These are phyloP conservation scores for Xylariales sp. DNA, from an alignment of 2,329 filamentous ascomycete genomes.

Conservation along the genomic window DNA sequence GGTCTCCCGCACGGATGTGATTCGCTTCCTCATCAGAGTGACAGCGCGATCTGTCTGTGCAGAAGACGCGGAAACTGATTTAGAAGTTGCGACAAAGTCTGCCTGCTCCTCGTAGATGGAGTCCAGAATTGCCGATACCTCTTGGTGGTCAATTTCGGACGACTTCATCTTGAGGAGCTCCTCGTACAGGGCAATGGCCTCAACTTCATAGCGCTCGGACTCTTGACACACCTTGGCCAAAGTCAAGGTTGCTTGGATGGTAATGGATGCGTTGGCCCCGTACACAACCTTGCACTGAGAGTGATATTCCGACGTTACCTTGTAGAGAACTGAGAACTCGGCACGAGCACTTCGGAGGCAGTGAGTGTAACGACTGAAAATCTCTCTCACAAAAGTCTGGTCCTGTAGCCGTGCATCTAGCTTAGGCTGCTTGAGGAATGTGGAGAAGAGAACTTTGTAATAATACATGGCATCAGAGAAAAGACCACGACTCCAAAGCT, in stretches of 20 bases:
- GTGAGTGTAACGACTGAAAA: slow-evolving; percentile 28
- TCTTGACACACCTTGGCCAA: slow-evolving; percentile 32
- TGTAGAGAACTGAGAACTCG: slow-evolving; percentile 25
- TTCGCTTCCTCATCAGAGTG: slow-evolving; percentile 24
- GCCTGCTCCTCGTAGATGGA: slow-evolving; percentile 32
- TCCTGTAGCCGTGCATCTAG: slow-evolving; percentile 26
- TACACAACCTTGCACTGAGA: slow-evolving; percentile 28
- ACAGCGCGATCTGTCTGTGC: slow-evolving; percentile 24
- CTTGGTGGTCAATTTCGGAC: slow-evolving; percentile 24
- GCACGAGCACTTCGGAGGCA: slow-evolving; percentile 28
- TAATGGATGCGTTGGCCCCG: slow-evolving; percentile 27
- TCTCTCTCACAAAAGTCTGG: slow-evolving; percentile 23
- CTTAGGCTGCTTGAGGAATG: slow-evolving; percentile 28
- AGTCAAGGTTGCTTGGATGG: slow-evolving; percentile 27
- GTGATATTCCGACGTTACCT: slow-evolving; percentile 28
- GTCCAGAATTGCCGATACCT: slow-evolving; percentile 28
- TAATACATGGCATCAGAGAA: slow-evolving; percentile 30
- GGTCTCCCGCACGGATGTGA: slow-evolving; percentile 21
- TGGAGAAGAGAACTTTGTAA: slow-evolving; percentile 29
- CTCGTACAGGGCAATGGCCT: slow-evolving; percentile 30
- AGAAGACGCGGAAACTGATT: slow-evolving; percentile 17
- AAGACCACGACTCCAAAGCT: slow-evolving; percentile 30
- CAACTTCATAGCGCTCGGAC: slow-evolving; percentile 27
- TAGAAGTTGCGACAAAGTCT: slow-evolving; percentile 13
- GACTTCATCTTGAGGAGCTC: slow-evolving; percentile 27